Evolutionary conservation across 345 rosid genomes (phyloP), one percentile per base, ranked within the genome.

Genomic region (Heritiera fomes): DNA sequence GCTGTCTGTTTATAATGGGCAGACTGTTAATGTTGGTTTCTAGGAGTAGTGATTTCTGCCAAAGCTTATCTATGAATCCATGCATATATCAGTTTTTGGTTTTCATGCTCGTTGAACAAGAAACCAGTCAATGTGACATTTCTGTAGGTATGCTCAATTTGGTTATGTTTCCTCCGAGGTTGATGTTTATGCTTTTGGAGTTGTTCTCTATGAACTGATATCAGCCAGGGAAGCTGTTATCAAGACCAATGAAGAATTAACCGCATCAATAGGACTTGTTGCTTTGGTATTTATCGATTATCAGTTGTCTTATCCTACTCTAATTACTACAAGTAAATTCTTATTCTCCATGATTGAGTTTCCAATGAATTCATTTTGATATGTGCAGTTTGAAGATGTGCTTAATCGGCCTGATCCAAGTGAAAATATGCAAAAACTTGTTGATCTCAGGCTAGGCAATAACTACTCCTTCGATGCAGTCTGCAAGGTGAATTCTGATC

Each of bases 171-270:
- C 99, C 71, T 86, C 98, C 7, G 94, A 96, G 38, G 90, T 91
- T 6, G 99, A 95, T 83, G 99, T 96, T 3, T 96, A 88, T 59
- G 98, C 99, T 11, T 91, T 94, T 69, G 99, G 98, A 30, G 98
- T 96, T 78, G 98, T 94, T 67, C 97, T 96, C 28, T 96, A 89
- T 40, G 98, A 96, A 80, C 91, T 96, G 75, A 92, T 96, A 18
- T 94, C 99, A 65, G 98, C 95, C 6, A 96, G 92, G 83, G 89
- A 86, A 18, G 98, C 98, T 17, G 84, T 96, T 6, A 91, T 94
- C 78, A 92, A 88, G 87, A 15, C 71, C 11, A 91, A 80, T 15
- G 89, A 82, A 64, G 67, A 88, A 15, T 43, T 60, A 63, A 76
- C 91, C 56, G 95, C 91, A 76, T 83, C 98, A 40, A 90, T 75